These are phyloP conservation scores for Tetradesmus obliquus DNA, from an alignment of 139 green algal species.

Conservation along the genomic window DNA sequence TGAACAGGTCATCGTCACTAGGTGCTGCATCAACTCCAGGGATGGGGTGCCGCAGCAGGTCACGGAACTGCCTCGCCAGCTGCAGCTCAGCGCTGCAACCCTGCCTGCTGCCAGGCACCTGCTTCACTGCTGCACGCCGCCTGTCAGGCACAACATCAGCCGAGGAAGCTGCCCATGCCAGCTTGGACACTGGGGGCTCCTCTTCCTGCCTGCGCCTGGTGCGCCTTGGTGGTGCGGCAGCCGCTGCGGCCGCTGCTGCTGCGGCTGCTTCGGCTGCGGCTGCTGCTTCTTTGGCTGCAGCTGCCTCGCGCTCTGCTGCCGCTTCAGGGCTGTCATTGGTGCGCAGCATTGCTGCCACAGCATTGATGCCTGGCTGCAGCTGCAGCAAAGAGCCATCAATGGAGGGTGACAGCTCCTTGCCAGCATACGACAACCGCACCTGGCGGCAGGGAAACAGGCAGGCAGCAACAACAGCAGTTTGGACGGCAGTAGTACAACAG, in stretches of 20 bases:
- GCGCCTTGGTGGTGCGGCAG: background rate
- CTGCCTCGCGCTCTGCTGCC: background rate
- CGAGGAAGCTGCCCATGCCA: background rate
- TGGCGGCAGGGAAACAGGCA: background rate
- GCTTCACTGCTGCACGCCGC: background rate
- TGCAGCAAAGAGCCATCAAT: background rate
- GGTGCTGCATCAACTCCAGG: slow-evolving; percentile 18
- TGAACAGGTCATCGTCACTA: background rate
- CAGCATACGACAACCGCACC: background rate
- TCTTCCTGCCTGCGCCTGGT: background rate
- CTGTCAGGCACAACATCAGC: background rate
- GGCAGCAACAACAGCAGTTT: background rate
- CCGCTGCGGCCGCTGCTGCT: slow-evolving; percentile 9
- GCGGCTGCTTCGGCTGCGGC: background rate
- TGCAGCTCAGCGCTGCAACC: background rate
- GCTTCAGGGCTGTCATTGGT: background rate
- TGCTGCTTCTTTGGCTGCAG: background rate
- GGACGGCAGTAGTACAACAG: background rate
- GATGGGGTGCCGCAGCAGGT: slow-evolving; percentile 23
- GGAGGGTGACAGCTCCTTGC: background rate
- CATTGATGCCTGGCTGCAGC: background rate
- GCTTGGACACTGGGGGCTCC: background rate
- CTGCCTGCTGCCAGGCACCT: background rate
- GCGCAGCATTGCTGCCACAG: background rate
- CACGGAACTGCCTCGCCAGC: slow-evolving; percentile 30